A percentile compares a stretch with the other conserved stretches of the same genome.
Conservation (phyloP, 371 early-diverging fungal genomes). For the Mortierella sp. region DNA sequence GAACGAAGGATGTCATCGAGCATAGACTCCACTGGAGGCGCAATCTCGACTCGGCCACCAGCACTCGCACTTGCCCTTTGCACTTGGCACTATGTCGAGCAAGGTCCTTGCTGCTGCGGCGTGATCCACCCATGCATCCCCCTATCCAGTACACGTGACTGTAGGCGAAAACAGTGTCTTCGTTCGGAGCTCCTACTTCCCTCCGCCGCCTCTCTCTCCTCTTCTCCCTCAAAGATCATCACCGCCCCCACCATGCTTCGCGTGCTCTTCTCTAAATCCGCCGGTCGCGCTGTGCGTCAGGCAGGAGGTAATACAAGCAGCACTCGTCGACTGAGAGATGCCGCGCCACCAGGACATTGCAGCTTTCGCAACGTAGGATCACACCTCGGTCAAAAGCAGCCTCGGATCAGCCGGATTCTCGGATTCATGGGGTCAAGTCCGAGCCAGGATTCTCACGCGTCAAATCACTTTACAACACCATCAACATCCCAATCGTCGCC, state of each 20-base stretch:
- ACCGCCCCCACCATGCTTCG: slow-evolving; percentile 22
- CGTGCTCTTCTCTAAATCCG: slow-evolving; percentile 23
- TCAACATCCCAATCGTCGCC: background rate
- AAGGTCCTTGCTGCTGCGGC: background rate
- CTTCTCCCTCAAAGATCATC: slow-evolving; percentile 11
- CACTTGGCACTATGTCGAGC: too few relatives aligned
- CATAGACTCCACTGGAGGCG: background rate
- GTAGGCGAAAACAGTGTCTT: background rate
- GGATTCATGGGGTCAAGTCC: background rate
- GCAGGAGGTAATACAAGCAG: slow-evolving; percentile 20
- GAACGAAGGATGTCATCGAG: background rate
- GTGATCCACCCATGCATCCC: too few relatives aligned
- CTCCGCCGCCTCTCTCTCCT: background rate
- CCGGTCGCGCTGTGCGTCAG: slow-evolving; percentile 28
- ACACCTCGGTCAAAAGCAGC: background rate
- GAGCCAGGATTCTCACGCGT: background rate
- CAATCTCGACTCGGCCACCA: background rate
- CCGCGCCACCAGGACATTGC: background rate
- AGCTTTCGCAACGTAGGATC: background rate
- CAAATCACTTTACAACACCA: background rate
- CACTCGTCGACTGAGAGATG: background rate
- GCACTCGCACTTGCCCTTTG: background rate
- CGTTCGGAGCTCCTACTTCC: background rate
- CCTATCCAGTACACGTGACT: background rate
- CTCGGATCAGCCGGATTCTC: background rate